Percentiles rank a stretch among this genome's conserved stretches.
phyloP scores from a whole-genome alignment of 2,329 filamentous ascomycete species.

The Trichoderma sp. region DNA sequence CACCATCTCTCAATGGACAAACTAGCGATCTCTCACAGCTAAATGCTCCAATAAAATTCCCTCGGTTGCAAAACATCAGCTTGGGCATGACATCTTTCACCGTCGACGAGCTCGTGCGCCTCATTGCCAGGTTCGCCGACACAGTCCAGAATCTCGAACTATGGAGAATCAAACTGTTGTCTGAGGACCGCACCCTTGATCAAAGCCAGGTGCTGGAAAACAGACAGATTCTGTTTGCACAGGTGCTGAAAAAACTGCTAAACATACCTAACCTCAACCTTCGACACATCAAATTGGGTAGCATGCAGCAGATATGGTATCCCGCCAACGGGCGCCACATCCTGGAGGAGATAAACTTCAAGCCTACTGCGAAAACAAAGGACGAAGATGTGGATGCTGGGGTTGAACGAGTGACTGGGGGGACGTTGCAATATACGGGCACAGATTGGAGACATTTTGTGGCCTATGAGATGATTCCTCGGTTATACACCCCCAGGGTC shows the following conservation, averaged over 20 bases:
- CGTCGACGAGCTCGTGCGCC: constrained; percentile 30
- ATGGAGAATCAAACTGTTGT: constrained; percentile 41
- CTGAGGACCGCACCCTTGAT: background rate
- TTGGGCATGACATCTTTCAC: constrained; percentile 41
- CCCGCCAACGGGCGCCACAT: too few relatives aligned
- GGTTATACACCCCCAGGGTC: background rate
- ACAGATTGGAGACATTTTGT: constrained; percentile 38
- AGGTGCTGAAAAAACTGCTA: constrained; percentile 38
- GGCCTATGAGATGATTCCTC: constrained; percentile 28
- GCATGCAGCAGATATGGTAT: background rate
- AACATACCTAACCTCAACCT: constrained; percentile 35
- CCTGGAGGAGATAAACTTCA: background rate
- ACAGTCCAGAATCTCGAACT: constrained; percentile 46
- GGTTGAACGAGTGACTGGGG: background rate
- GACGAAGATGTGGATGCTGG: background rate
- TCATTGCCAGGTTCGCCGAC: constrained; percentile 43
- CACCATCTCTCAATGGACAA: background rate
- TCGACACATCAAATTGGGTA: constrained; percentile 10
- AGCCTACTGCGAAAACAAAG: background rate
- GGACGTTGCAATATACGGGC: constrained; percentile 32
- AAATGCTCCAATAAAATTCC: constrained; percentile 25
- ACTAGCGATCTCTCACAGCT: background rate
- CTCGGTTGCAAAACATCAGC: constrained; percentile 42
- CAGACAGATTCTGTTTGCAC: constrained; percentile 39
- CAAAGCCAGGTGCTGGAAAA: background rate